These are phyloP conservation scores for Boletus pseudopeckii DNA, from an alignment of 768 basidiomycete genomes.

Conservation along the genomic window DNA sequence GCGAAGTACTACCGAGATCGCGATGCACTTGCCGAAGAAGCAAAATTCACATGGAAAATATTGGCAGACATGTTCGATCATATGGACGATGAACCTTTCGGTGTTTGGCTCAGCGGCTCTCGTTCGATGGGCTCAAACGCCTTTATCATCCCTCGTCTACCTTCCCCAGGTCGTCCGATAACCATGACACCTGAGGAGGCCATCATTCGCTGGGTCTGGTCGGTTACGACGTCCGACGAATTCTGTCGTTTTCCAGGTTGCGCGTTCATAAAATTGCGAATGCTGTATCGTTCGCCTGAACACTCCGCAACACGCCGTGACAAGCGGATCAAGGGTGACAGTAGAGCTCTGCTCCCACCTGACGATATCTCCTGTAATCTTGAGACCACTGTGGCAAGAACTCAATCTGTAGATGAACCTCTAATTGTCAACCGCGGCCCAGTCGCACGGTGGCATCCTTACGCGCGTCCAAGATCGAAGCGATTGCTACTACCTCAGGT, in stretches of 20 bases:
- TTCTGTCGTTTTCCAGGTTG: not conserved
- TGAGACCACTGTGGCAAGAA: not conserved
- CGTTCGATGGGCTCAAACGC: constrained; percentile 4
- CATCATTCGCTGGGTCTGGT: constrained; percentile 22
- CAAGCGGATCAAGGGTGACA: constrained; percentile 8
- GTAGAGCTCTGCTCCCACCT: constrained; percentile 9
- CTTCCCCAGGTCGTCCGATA: constrained; percentile 22
- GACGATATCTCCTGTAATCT: constrained; percentile 13
- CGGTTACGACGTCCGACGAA: constrained; percentile 13
- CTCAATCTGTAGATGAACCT: constrained; percentile 15
- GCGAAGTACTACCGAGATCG: constrained; percentile 19
- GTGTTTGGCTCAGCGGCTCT: not conserved
- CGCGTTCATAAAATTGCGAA: not conserved
- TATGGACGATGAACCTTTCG: constrained; percentile 2
- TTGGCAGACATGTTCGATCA: constrained; percentile 21
- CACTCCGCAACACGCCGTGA: not conserved
- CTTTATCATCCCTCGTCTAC: constrained; percentile 27
- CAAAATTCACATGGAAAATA: constrained; percentile 16
- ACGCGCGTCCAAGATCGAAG: constrained; percentile 13
- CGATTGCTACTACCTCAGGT: constrained; percentile 20
- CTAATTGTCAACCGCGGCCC: constrained; percentile 1
- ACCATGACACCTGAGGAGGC: constrained; percentile 15
- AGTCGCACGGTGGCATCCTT: constrained; percentile 16
- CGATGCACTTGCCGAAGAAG: constrained; percentile 24
- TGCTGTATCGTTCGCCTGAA: not conserved